Percentiles rank a stretch among this genome's conserved stretches.
These are phyloP conservation scores for Actinidia arguta DNA, from an alignment of 179 eudicot species.

Conservation along the genomic window DNA sequence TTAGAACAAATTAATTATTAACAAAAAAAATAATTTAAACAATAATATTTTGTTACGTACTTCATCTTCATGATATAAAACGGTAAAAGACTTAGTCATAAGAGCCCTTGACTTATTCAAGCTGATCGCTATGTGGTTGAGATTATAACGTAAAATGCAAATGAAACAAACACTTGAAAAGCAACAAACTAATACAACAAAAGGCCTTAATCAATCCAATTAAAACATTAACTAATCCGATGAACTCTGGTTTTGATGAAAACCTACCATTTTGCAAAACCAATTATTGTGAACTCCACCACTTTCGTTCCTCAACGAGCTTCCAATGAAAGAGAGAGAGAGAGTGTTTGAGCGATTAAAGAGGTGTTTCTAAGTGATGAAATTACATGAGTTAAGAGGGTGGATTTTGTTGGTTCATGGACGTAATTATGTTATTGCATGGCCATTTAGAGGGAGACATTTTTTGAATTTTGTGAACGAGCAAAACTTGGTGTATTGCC, in stretches of 20 bases:
- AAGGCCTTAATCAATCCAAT: not conserved
- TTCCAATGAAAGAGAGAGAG: not conserved
- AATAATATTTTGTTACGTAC: too few relatives aligned
- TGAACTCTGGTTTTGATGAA: conserved; percentile 3
- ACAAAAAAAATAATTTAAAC: too few relatives aligned
- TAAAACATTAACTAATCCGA: not conserved
- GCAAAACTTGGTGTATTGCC: conserved; percentile 49
- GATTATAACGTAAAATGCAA: too few relatives aligned
- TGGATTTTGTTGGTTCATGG: conserved; percentile 21
- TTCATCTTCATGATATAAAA: too few relatives aligned
- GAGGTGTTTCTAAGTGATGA: not conserved
- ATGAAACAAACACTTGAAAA: too few relatives aligned
- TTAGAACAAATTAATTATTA: too few relatives aligned
- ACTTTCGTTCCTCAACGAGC: not conserved
- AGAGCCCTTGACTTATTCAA: too few relatives aligned
- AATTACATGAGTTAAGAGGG: conserved; percentile 17
- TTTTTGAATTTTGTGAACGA: conserved; percentile 44
- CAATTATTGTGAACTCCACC: not conserved
- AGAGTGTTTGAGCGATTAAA: not conserved
- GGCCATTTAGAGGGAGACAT: conserved; percentile 32
- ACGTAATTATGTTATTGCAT: conserved; percentile 28
- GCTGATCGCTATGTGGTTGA: too few relatives aligned
- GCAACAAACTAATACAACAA: not conserved
- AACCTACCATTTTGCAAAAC: conserved; percentile 15
- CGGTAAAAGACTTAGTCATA: too few relatives aligned